Evolutionary conservation across 331 rosid species (phyloP), one percentile per base, ranked within the genome.

Genomic region (Spiraea crenata): DNA sequence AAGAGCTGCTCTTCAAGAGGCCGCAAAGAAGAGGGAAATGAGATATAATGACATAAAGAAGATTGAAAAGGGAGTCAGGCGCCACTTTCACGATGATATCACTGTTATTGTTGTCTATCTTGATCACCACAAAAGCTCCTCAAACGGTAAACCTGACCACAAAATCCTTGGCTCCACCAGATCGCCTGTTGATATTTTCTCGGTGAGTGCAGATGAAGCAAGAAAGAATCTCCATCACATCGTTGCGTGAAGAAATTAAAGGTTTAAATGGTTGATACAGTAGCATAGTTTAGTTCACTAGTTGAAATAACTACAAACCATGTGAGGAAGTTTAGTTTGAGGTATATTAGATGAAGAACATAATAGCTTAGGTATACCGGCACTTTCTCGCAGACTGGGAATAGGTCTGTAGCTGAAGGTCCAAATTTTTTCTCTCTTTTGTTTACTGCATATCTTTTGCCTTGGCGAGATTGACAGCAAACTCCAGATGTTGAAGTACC

Each of bases 11-110:
- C 85, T 91, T 57, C 76, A 81, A 12, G 90, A 80, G 79, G 97
- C 99, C 44, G 99, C 99, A 12, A 91, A 78, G 81, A 93, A 93
- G 79, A 84, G 95, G 69, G 97, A 93, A 73, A 87, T 93, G 95
- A 87, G 96, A 82, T 93, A 93, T 41, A 73, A 70, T 52, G 99
- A 93, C 84, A 72, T 93, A 69, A 93, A 83, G 89, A 93, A 89
- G 80, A 82, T 93, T 14, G 85, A 86, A 62, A 89, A 78, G 85
- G 97, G 99, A 72, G 74, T 83, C 40, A 87, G 99, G 74, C 90
- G 99, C 14, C 92, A 87, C 73, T 87, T 93, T 74, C 99, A 93
- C 49, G 99, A 93, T 54, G 99, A 93, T 65, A 91, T 93, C 60
- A 90, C 97, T 14, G 99, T 91, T 31, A 49, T 93, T 39, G 99